Evolutionary conservation across 371 early-diverging fungal genomes (phyloP).

Genomic region (Blyttiomyces sp.): DNA sequence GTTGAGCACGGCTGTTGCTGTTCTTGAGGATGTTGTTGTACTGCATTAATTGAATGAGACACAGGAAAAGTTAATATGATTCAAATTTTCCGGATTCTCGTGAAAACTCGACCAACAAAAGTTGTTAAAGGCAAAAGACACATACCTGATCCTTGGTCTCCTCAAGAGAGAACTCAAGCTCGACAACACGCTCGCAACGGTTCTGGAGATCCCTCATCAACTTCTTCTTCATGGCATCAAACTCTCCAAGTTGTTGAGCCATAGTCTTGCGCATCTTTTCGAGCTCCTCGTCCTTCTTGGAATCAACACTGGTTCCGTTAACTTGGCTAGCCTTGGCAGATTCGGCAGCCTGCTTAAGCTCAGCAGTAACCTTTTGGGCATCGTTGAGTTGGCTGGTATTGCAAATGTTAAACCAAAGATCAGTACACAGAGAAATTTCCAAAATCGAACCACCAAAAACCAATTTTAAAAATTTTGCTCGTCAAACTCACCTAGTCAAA

Average conservation of each 20-base stretch:
- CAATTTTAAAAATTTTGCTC: slow-evolving; percentile 53
- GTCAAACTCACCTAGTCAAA: too few relatives aligned
- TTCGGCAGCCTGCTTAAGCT: slow-evolving; percentile 53
- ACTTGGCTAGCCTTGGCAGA: slow-evolving; percentile 5
- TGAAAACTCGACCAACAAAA: slow-evolving; percentile 3
- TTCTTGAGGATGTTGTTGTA: slow-evolving; percentile 78
- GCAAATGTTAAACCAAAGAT: background rate
- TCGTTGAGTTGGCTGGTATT: slow-evolving; percentile 43
- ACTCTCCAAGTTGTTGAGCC: slow-evolving; percentile 86
- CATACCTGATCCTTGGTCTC: slow-evolving; percentile 74
- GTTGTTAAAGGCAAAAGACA: too few relatives aligned
- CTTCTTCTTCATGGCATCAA: slow-evolving; percentile 94
- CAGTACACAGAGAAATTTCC: background rate
- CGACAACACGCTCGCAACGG: slow-evolving; percentile 93
- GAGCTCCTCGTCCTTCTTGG: slow-evolving; percentile 73
- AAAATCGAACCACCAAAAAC: slow-evolving; percentile 14
- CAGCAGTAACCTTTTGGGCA: slow-evolving; percentile 61
- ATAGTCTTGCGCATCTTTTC: slow-evolving; percentile 85
- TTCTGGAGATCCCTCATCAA: slow-evolving; percentile 93
- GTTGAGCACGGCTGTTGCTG: slow-evolving; percentile 79
- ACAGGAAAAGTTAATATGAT: background rate
- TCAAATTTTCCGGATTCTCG: too few relatives aligned
- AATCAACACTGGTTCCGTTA: slow-evolving; percentile 7
- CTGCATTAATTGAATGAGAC: too few relatives aligned
- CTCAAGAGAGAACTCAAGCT: slow-evolving; percentile 91